Evolutionary conservation across 2,329 filamentous ascomycete genomes (phyloP), one percentile per base, ranked within the genome.

Genomic region (Penicillium nordicum): DNA sequence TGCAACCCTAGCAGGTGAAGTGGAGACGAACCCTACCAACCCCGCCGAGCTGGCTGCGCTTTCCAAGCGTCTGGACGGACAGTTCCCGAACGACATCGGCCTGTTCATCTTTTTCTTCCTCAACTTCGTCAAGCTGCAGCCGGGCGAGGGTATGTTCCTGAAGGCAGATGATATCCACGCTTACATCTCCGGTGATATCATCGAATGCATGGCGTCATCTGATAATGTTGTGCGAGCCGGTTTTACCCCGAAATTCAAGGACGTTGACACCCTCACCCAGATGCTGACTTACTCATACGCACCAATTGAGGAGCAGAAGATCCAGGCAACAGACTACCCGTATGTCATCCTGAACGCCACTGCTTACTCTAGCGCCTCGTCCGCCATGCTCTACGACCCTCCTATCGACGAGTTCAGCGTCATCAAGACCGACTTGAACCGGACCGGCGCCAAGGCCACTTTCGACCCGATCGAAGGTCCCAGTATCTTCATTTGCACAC

Each of bases 161-260:
- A 90, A 91, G 68, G 94, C 94, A 7, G 93, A 99, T 69, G 94
- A 97, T 69, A 97, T 97, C 67, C 94, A 99, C 73, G 94, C 94
- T 47, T 99, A 99, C 55, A 77, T 79, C 43, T 78, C 76, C 5
- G 77, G 77, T 34, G 93, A 99, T 70, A 96, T 99, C 65, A 92
- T 99, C 72, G 94, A 99, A 77, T 99, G 94, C 80, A 99, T 99
- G 94, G 94, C 94, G 0, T 88, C 91, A 9, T 96, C 90, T n/a
- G 94, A 99, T 82, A 99, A 99, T 64, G 94, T 99, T 36, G 92
- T 99, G 50, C 91, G 94, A 54, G 94, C 94, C 0, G 94, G 94
- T 42, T 94, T 99, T 76, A 99, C 94, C 0, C 94, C 94, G 54
- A 99, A 99, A 74, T 99, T 96, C 83, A 97, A 97, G 78, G 94